Conservation (phyloP, 2,329 filamentous ascomycete species). For the Aspergillus sp. region DNA sequence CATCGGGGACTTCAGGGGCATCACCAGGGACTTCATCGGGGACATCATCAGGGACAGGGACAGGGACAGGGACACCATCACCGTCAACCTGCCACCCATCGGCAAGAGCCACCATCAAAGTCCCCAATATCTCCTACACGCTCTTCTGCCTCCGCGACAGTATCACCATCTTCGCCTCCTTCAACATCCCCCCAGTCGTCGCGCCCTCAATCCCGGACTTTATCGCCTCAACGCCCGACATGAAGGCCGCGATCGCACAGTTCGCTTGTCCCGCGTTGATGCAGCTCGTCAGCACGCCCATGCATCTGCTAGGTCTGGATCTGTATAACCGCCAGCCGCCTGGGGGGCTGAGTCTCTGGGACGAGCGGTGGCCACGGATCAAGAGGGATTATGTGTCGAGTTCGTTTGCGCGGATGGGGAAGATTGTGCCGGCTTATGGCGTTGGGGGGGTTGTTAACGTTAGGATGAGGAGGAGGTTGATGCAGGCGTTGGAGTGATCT, state of each 20-base stretch:
- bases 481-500: constrained; percentile 4
- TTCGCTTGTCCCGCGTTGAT: constrained; percentile 71
- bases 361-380: constrained; percentile 60
- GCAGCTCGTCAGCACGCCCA: constrained; percentile 70
- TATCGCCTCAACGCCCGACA: constrained; percentile 37
- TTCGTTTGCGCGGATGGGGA: constrained; percentile 64
- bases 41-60: background rate
- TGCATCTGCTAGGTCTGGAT: constrained; percentile 79
- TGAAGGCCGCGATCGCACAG: constrained; percentile 60
- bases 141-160: constrained; percentile 79
- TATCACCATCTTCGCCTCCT: constrained; percentile 82
- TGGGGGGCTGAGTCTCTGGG: constrained; percentile 37
- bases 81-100: too few species aligned
- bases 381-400: constrained; percentile 67
- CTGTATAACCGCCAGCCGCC: constrained; percentile 63
- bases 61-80: too few species aligned
- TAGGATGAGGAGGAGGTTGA: constrained; percentile 34
- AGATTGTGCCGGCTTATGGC: constrained; percentile 84
- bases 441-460: constrained; percentile 79
- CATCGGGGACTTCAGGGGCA: constrained; percentile 1
- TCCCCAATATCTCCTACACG: constrained; percentile 62
- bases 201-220: constrained; percentile 58
- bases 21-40: background rate
- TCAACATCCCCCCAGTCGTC: constrained; percentile 76
- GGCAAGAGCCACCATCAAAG: constrained; percentile 27